These are phyloP conservation scores for Mycena rebaudengoi DNA, from an alignment of 768 basidiomycete species.

Conservation along the genomic window DNA sequence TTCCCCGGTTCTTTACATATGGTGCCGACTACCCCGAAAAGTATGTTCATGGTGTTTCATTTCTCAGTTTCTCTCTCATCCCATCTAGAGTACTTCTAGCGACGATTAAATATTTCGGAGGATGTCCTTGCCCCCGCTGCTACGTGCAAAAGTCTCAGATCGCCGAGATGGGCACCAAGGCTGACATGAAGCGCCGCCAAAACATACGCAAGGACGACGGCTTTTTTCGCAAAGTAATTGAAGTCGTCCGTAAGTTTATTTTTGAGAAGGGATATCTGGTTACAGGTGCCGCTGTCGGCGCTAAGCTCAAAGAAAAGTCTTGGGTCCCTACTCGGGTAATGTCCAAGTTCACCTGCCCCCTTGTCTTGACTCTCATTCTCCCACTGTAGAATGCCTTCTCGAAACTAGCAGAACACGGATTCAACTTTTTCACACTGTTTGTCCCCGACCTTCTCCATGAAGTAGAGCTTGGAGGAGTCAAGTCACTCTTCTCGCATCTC, in stretches of 20 bases:
- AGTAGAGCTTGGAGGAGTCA: constrained; percentile 49
- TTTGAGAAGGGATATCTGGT: constrained; percentile 4
- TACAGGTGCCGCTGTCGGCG: not conserved
- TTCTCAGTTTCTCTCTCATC: constrained; percentile 2
- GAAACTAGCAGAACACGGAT: constrained; percentile 15
- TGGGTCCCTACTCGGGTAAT: constrained; percentile 7
- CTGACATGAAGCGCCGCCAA: constrained; percentile 12
- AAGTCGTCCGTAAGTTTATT: not conserved
- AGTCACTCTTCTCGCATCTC: constrained; percentile 45
- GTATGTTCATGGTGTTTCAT: constrained; percentile 23
- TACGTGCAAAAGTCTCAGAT: constrained; percentile 25
- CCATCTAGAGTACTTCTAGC: constrained; percentile 24
- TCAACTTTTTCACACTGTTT: constrained; percentile 40
- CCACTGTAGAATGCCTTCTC: constrained; percentile 44
- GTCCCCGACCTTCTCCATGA: constrained; percentile 49
- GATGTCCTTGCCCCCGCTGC: constrained; percentile 36
- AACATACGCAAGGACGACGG: constrained; percentile 1
- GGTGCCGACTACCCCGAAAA: constrained; percentile 43
- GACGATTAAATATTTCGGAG: constrained; percentile 10
- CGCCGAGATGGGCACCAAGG: constrained; percentile 22
- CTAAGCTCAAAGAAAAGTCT: not conserved
- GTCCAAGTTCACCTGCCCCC: not conserved
- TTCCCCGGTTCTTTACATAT: constrained; percentile 38
- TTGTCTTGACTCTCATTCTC: not conserved
- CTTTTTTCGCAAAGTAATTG: not conserved